Evolutionary conservation across 371 early-diverging fungal genomes (phyloP).

Genomic region (Chytridium lagenaria): DNA sequence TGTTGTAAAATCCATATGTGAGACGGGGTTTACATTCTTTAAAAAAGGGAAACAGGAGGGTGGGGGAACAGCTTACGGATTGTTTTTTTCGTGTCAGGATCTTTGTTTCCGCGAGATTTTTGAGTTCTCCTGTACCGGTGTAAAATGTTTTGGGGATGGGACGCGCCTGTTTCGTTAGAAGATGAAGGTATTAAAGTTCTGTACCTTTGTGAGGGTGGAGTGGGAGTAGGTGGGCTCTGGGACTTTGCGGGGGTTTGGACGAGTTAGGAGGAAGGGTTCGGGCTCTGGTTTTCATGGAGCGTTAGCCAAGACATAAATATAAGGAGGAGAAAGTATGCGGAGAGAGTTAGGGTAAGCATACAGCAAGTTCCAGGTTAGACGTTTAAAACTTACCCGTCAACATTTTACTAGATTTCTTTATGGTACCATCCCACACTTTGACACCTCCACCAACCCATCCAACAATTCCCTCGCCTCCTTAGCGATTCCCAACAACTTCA

Average conservation of each 20-base stretch:
- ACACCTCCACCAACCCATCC: slow-evolving; percentile 34
- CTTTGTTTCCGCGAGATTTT: slow-evolving; percentile 42
- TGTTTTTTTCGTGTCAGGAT: slow-evolving; percentile 38
- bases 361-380: neutral
- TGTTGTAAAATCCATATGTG: neutral
- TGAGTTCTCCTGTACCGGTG: slow-evolving; percentile 45
- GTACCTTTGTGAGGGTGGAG: slow-evolving; percentile 42
- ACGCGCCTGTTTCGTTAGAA: slow-evolving; percentile 38
- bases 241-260: slow-evolving; percentile 42
- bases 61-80: no score
- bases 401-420: slow-evolving; percentile 40
- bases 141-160: slow-evolving; percentile 49
- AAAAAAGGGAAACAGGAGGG: no score
- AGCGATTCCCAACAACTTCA: slow-evolving; percentile 39
- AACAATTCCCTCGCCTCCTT: slow-evolving; percentile 34
- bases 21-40: no score
- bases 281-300: slow-evolving; percentile 25
- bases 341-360: no score
- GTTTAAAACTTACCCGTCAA: slow-evolving; percentile 38
- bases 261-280: slow-evolving; percentile 53
- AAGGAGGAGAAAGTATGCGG: no score
- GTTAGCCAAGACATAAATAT: neutral
- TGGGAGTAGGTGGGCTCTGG: slow-evolving; percentile 43
- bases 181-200: neutral
- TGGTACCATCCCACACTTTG: slow-evolving; percentile 46